Percentiles rank a stretch among this genome's conserved stretches.
These are phyloP conservation scores for Amanita subjunquillea DNA, from an alignment of 768 basidiomycete species.

Conservation along the genomic window DNA sequence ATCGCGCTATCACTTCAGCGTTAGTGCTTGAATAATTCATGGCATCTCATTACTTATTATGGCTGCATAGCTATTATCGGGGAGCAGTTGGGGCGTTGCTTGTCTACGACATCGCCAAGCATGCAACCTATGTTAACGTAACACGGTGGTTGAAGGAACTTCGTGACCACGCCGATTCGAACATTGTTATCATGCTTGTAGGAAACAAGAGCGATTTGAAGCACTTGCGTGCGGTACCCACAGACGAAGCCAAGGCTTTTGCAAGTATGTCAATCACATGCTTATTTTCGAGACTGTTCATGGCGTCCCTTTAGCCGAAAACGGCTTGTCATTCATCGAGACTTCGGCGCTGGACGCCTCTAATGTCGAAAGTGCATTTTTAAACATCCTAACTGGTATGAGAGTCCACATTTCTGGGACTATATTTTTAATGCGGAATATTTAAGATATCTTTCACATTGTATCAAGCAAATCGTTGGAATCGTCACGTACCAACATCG, in stretches of 20 bases:
- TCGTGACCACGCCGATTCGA: constrained; percentile 88
- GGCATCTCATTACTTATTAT: not conserved
- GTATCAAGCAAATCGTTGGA: constrained; percentile 95
- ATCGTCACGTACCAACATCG: constrained; percentile 67
- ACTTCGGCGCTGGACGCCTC: constrained; percentile 99
- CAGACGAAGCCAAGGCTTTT: constrained; percentile 93
- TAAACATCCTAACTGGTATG: constrained; percentile 87
- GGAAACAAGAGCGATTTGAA: constrained; percentile 99
- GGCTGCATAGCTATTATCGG: constrained; percentile 74
- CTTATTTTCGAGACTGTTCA: not conserved
- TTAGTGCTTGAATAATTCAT: constrained; percentile 24
- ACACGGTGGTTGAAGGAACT: constrained; percentile 96
- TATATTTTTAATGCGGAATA: constrained; percentile 1
- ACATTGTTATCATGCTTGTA: constrained; percentile 93
- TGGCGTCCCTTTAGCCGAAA: constrained; percentile 51
- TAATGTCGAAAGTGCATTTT: constrained; percentile 96
- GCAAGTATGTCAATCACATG: constrained; percentile 45
- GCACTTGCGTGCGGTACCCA: constrained; percentile 91
- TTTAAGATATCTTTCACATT: constrained; percentile 90
- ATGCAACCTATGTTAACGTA: constrained; percentile 89
- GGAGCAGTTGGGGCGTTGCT: constrained; percentile 90
- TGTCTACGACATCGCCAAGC: constrained; percentile 92
- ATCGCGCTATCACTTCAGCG: constrained; percentile 97
- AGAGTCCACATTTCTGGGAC: constrained; percentile 4
- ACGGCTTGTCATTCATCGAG: constrained; percentile 91